Evolutionary conservation across 805 yeast species (phyloP), one percentile per base, ranked within the genome.

Genomic region (Isabelozyma heimii): DNA sequence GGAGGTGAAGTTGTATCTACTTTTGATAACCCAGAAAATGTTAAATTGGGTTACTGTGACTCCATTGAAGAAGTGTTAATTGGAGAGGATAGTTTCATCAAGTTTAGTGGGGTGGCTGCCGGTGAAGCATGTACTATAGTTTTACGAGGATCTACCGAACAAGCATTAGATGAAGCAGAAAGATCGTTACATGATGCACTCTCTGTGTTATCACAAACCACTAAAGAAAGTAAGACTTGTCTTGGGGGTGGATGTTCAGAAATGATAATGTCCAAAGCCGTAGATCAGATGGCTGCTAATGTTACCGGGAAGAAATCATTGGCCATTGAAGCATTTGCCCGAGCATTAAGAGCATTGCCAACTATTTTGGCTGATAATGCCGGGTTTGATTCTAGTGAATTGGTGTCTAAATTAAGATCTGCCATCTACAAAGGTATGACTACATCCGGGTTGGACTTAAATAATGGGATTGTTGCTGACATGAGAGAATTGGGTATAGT

Each of bases 1-100:
- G 99, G 99, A 46, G 99, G 97, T 64, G 98, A 94, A 76, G 97
- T 94, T 46, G 97, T 85, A 1, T 91, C 98, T 7, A 92, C 98
- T 1, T 94, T 94, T 66, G 99, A 94, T 65, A 79, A 85, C 57
- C 97, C 98, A 24, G 95, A 88, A 47, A 80, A 80, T 48, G 96
- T 89, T 49, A 86, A 82, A 65, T 72, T 91, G 45, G 99, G 99
- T 42, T 80, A 83, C 65, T 92, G 98, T 77, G 94, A 91, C 41
- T 60, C 77, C 20, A 90, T 94, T 59, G 97, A 92, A 70, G 99
- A 94, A 70, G 75, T 92, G 38, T 82, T 91, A 55, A 88, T 94
- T 65, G 99, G 98, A 51, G 98, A 94, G 63, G 95, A 90, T 60
- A 75, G 85, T 5, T 87, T 90, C 82, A 82, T 91, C 52, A 89